These are phyloP conservation scores for Cryptococcus deneoformans DNA, from an alignment of 1,284 basidiomycete genomes.

Conservation along the genomic window DNA sequence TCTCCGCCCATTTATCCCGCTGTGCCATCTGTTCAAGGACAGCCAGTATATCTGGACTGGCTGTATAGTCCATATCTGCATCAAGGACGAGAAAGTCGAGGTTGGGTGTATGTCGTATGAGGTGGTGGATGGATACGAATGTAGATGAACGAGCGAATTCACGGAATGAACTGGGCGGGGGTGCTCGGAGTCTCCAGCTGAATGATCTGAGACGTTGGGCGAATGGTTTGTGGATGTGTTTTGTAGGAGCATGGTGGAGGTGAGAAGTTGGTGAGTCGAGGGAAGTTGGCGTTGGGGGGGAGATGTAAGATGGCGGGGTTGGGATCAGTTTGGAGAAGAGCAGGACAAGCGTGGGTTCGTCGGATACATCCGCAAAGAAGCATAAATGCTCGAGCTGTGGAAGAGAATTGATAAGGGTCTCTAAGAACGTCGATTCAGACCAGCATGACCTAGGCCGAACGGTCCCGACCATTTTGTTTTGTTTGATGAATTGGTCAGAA, in stretches of 20 bases:
- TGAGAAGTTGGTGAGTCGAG: slow-evolving; percentile 7
- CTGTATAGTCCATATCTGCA: slow-evolving; percentile 37
- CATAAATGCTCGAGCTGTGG: slow-evolving; percentile 39
- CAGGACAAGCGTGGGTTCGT: slow-evolving; percentile 43
- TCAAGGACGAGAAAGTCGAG: slow-evolving; percentile 43
- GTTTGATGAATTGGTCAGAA: not conserved
- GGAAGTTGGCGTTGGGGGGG: slow-evolving; percentile 21
- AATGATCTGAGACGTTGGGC: slow-evolving; percentile 35
- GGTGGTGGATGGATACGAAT: slow-evolving; percentile 38
- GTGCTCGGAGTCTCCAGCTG: slow-evolving; percentile 43
- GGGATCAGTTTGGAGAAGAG: slow-evolving; percentile 32
- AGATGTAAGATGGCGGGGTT: slow-evolving; percentile 22
- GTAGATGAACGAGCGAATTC: slow-evolving; percentile 33
- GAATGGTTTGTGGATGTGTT: slow-evolving; percentile 6
- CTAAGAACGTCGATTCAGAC: slow-evolving; percentile 36
- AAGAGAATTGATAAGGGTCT: slow-evolving; percentile 28
- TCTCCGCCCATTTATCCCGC: slow-evolving; percentile 4
- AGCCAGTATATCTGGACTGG: slow-evolving; percentile 26
- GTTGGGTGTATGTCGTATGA: slow-evolving; percentile 33
- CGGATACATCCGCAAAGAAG: slow-evolving; percentile 45
- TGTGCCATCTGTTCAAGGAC: slow-evolving; percentile 26
- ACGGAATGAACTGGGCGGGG: slow-evolving; percentile 27
- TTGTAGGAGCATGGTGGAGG: slow-evolving; percentile 8
- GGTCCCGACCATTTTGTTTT: not conserved
- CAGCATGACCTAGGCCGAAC: slow-evolving; percentile 29